phyloP scores from a whole-genome alignment of 225 moss, liverwort and hornwort genomes.

The Polytrichum commune region DNA sequence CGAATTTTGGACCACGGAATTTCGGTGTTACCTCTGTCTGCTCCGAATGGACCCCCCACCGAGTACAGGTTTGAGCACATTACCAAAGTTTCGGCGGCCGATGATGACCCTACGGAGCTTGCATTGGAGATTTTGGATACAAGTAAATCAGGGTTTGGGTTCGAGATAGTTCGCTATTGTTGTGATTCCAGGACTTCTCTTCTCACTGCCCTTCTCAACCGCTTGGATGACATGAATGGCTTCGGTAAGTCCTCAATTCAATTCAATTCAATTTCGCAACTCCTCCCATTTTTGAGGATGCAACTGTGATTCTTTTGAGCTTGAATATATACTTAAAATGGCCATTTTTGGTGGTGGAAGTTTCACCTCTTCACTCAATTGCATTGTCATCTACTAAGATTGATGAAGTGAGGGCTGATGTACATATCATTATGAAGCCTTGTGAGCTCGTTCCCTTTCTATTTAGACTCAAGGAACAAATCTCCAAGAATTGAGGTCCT shows the following conservation, averaged over 20 bases:
- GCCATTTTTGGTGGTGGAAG: background rate
- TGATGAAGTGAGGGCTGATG: no score
- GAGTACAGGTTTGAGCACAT: constrained; percentile 57
- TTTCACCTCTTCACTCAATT: background rate
- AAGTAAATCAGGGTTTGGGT: constrained; percentile 36
- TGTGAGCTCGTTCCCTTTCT: no score
- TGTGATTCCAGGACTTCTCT: constrained; percentile 51
- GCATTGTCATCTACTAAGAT: background rate
- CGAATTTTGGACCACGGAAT: constrained; percentile 42
- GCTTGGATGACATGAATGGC: constrained; percentile 55
- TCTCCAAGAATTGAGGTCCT: no score
- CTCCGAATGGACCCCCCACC: constrained; percentile 22
- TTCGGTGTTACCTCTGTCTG: constrained; percentile 26
- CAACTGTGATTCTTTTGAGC: no score
- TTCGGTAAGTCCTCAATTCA: constrained; percentile 25
- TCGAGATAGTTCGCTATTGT: constrained; percentile 37
- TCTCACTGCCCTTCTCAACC: constrained; percentile 53
- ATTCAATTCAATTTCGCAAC: background rate
- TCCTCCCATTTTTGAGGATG: no score
- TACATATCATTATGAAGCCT: no score
- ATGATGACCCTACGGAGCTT: constrained; percentile 44
- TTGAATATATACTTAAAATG: no score
- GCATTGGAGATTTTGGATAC: constrained; percentile 40
- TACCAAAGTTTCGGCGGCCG: constrained; percentile 32
- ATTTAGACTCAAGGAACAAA: no score